Percentiles rank a stretch among this genome's conserved stretches.
Evolutionary conservation across 352 stramenopile species (phyloP).

Genomic region (Phytopythium helicoides): DNA sequence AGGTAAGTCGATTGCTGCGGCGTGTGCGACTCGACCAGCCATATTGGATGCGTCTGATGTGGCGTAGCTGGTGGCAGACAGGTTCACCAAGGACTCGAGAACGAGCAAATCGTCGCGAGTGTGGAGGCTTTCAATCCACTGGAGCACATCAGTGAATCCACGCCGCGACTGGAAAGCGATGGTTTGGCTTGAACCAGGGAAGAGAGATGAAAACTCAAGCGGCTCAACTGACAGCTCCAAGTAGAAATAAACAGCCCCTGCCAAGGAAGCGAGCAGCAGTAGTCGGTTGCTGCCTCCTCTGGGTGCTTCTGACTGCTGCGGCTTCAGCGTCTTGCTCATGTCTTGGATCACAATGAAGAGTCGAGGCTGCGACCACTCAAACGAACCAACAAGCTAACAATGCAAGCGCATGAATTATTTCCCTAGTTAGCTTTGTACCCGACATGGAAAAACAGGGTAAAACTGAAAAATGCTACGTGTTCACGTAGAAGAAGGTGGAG

Average conservation of each 20-base stretch:
- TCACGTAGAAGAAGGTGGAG: slow-evolving; percentile 80
- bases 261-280: slow-evolving; percentile 26
- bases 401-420: no score
- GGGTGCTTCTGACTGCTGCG: neutral
- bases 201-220: slow-evolving; percentile 38
- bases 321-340: no score
- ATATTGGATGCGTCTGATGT: neutral
- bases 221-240: slow-evolving; percentile 20
- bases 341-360: no score
- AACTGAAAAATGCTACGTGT: slow-evolving; percentile 1
- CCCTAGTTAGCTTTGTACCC: no score
- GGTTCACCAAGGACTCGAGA: slow-evolving; percentile 15
- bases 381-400: no score
- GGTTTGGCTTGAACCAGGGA: slow-evolving; percentile 1
- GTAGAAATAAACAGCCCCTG: slow-evolving; percentile 25
- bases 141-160: slow-evolving; percentile 48
- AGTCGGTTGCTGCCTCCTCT: slow-evolving; percentile 6
- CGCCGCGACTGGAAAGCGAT: slow-evolving; percentile 25
- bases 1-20: slow-evolving; percentile 27
- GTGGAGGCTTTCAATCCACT: slow-evolving; percentile 54
- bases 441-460: no score
- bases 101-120: slow-evolving; percentile 32
- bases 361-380: no score
- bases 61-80: neutral
- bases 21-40: slow-evolving; percentile 7